Conservation (phyloP, 2,329 filamentous ascomycete species). For the Xylariaceae sp. region DNA sequence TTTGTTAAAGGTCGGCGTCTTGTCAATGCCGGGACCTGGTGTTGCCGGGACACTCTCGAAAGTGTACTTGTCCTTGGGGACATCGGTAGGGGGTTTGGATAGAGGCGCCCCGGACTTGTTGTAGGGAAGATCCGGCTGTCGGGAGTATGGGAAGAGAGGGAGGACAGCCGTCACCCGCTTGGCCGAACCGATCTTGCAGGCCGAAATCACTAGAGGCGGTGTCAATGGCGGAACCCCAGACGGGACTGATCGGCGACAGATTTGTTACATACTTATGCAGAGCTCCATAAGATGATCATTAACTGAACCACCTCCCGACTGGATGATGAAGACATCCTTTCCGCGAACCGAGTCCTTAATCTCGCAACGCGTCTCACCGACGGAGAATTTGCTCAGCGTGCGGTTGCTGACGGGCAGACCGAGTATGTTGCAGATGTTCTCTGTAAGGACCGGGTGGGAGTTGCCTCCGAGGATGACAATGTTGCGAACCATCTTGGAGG, state of each 20-base stretch:
- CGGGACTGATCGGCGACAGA: neutral
- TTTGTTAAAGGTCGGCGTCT: slow-evolving; percentile 60
- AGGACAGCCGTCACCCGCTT: slow-evolving; percentile 90
- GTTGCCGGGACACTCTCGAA: slow-evolving; percentile 91
- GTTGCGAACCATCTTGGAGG: slow-evolving; percentile 74
- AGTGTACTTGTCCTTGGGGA: slow-evolving; percentile 61
- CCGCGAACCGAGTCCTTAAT: slow-evolving; percentile 94
- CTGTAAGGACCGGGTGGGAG: slow-evolving; percentile 82
- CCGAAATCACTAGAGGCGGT: slow-evolving; percentile 63
- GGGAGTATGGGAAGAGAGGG: slow-evolving; percentile 92
- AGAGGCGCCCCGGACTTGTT: slow-evolving; percentile 91
- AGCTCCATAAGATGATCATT: slow-evolving; percentile 97
- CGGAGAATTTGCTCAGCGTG: slow-evolving; percentile 85
- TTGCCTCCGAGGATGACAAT: slow-evolving; percentile 90
- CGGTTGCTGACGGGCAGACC: slow-evolving; percentile 81
- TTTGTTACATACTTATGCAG: slow-evolving; percentile 60
- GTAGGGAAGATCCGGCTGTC: slow-evolving; percentile 94
- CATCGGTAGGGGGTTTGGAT: slow-evolving; percentile 55
- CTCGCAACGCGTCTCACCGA: slow-evolving; percentile 91
- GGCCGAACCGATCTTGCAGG: slow-evolving; percentile 90
- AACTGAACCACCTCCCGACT: slow-evolving; percentile 85
- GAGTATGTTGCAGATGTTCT: slow-evolving; percentile 81
- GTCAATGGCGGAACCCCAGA: slow-evolving; percentile 17
- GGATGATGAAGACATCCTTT: slow-evolving; percentile 98
- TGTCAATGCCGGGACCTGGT: slow-evolving; percentile 65